Conservation (phyloP, 2,329 filamentous ascomycete genomes). For the Didymellaceae sp. region DNA sequence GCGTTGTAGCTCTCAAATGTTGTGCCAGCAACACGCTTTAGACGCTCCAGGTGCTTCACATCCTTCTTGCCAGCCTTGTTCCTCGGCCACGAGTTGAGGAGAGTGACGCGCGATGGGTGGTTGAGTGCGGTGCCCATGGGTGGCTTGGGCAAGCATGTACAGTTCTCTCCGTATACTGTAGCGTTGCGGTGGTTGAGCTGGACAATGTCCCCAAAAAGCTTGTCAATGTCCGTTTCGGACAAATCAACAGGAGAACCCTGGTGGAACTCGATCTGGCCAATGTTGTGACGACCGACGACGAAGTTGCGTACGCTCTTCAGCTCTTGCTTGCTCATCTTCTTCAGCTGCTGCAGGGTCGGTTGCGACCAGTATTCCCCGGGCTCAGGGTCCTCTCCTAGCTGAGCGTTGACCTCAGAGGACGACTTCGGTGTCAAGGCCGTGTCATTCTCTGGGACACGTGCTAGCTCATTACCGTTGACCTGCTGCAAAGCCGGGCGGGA, state of each 20-base stretch:
- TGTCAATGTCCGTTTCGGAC: slow-evolving; percentile 76
- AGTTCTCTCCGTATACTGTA: slow-evolving; percentile 76
- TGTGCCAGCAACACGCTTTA: slow-evolving; percentile 80
- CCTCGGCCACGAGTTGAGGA: slow-evolving; percentile 93
- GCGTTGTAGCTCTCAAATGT: slow-evolving; percentile 81
- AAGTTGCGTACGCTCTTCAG: slow-evolving; percentile 76
- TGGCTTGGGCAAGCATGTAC: slow-evolving; percentile 69
- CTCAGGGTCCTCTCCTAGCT: slow-evolving; percentile 55
- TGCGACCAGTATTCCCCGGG: slow-evolving; percentile 87
- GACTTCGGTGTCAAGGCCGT: slow-evolving; percentile 53
- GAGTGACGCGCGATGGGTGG: slow-evolving; percentile 83
- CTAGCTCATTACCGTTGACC: slow-evolving; percentile 75
- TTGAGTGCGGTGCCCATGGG: slow-evolving; percentile 87
- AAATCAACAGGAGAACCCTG: slow-evolving; percentile 70
- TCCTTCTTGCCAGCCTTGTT: slow-evolving; percentile 71
- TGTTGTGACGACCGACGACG: slow-evolving; percentile 79
- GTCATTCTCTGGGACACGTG: slow-evolving; percentile 80
- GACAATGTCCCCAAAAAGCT: slow-evolving; percentile 80
- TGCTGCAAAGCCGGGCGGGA: slow-evolving; percentile 72
- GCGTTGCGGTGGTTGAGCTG: slow-evolving; percentile 77
- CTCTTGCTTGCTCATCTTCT: slow-evolving; percentile 79
- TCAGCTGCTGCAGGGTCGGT: slow-evolving; percentile 76
- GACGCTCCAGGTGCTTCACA: slow-evolving; percentile 80
- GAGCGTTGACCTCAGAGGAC: slow-evolving; percentile 38
- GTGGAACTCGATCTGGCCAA: slow-evolving; percentile 82